Conservation (phyloP, 257 asterid species). For the Petrea volubilis region DNA sequence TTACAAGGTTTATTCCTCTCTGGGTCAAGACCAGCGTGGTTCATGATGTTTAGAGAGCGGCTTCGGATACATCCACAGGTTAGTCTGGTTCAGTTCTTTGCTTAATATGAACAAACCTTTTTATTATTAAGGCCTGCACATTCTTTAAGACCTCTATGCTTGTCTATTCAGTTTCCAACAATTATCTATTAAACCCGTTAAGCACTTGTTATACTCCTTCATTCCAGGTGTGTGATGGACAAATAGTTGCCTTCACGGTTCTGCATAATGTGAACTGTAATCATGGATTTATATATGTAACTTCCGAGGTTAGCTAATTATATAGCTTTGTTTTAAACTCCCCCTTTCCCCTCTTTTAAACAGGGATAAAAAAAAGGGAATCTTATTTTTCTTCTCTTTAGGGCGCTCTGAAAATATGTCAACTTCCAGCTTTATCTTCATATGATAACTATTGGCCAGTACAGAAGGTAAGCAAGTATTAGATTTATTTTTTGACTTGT, state of each 20-base stretch:
- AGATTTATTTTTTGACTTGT: constrained; percentile 2
- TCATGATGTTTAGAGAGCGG: constrained; percentile 93
- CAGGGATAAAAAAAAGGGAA: not conserved
- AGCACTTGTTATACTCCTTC: constrained; percentile 22
- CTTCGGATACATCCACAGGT: constrained; percentile 95
- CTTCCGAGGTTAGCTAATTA: constrained; percentile 67
- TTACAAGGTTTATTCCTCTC: constrained; percentile 80
- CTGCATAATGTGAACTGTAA: constrained; percentile 96
- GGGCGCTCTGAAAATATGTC: constrained; percentile 96
- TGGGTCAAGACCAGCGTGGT: constrained; percentile 91
- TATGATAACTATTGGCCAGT: constrained; percentile 97
- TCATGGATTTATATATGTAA: constrained; percentile 88
- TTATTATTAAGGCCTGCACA: not conserved
- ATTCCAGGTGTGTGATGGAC: constrained; percentile 90
- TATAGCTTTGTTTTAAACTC: not conserved
- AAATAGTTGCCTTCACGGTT: constrained; percentile 91
- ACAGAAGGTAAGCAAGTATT: constrained; percentile 59
- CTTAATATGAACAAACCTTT: constrained; percentile 1
- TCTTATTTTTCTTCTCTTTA: constrained; percentile 32
- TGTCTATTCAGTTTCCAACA: not conserved
- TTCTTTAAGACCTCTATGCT: not conserved
- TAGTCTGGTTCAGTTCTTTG: constrained; percentile 34
- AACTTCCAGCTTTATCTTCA: constrained; percentile 68
- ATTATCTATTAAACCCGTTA: constrained; percentile 10
- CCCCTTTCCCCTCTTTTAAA: not conserved